Base-by-base conservation (phyloP, 306 rosid genomes). In the Urtica urens region DNA sequence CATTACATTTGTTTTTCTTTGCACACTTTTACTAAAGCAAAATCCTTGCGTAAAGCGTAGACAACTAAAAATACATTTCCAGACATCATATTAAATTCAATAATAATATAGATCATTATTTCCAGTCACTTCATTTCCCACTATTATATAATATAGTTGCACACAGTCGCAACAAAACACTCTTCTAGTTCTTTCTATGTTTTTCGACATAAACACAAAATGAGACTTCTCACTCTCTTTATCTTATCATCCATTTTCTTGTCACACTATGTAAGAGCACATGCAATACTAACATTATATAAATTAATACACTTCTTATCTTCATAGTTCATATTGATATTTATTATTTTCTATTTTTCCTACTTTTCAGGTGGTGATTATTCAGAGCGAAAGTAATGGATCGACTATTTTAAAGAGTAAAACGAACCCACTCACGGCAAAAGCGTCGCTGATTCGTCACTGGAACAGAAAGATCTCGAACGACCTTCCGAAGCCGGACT, bases 371-470 rank as follows among this genome's bases (percentile, higher is more conserved):
- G 31, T 24, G 14, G 1, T 23, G 14, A 10, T 2, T 16, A n/a
- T n/a, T n/a, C n/a, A n/a, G n/a, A n/a, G 4, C 8, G 25, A 16
- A 46, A 46, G 51, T 23, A 14, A n/a, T 21, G 1, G 53, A 18
- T 2, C 5, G n/a, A 30, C 39, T 1, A 33, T 5, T 49, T 38
- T 17, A 17, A 19, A n/a, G 20, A 16, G 5, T 5, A 33, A 33
- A 11, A 28, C 8, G 31, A 81, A 81, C 65, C 97, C 97, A 4
- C 84, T 84, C 49, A 74, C 77, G 12, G 78, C 93, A 18, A 88
- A 57, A 72, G 88, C 95, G 22, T 77, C 83, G 1, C 60, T 79
- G 21, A 37, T 66, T 53, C 82, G 97, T 1, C 71, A 84, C 42
- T 88, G 97, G 97, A 80, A 78, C 63, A 58, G 37, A 9, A 80